phyloP scores from a whole-genome alignment of 2,329 filamentous ascomycete species.

The Neofusicoccum laricinum region DNA sequence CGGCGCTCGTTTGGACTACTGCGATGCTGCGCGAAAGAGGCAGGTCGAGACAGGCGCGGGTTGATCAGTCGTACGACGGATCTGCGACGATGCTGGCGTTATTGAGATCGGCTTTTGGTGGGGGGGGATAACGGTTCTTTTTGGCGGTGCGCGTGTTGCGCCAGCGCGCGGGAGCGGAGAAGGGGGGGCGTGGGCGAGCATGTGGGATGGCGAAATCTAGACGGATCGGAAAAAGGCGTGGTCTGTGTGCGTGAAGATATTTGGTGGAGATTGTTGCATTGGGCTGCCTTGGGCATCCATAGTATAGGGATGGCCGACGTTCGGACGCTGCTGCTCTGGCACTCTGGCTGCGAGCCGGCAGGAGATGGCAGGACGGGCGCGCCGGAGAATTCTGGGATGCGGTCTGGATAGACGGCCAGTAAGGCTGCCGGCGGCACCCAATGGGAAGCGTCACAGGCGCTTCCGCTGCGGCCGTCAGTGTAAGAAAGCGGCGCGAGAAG shows the following conservation, averaged over 20 bases:
- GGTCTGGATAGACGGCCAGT: slow-evolving; percentile 3
- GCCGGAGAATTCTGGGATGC: background rate
- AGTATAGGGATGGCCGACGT: background rate
- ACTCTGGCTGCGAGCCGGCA: background rate
- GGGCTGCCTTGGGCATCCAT: background rate
- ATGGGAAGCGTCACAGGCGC: background rate
- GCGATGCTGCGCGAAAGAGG: background rate
- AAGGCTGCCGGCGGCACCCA: background rate
- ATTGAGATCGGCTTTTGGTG: slow-evolving; percentile 12
- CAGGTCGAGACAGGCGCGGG: background rate
- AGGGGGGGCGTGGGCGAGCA: background rate
- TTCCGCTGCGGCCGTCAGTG: background rate
- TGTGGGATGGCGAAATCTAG: background rate
- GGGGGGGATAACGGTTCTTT: background rate
- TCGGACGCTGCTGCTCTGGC: background rate
- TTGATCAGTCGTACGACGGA: slow-evolving; percentile 13
- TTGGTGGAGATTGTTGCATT: background rate
- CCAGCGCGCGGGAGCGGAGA: slow-evolving; percentile 1
- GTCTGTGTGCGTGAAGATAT: background rate
- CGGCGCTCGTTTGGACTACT: background rate
- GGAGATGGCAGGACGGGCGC: background rate
- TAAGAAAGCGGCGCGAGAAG: background rate
- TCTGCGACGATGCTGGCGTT: background rate
- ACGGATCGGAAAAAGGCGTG: background rate
- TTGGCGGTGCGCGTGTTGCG: background rate